phyloP scores from a whole-genome alignment of 768 basidiomycete genomes.

The Psilocybe subaeruginosa region DNA sequence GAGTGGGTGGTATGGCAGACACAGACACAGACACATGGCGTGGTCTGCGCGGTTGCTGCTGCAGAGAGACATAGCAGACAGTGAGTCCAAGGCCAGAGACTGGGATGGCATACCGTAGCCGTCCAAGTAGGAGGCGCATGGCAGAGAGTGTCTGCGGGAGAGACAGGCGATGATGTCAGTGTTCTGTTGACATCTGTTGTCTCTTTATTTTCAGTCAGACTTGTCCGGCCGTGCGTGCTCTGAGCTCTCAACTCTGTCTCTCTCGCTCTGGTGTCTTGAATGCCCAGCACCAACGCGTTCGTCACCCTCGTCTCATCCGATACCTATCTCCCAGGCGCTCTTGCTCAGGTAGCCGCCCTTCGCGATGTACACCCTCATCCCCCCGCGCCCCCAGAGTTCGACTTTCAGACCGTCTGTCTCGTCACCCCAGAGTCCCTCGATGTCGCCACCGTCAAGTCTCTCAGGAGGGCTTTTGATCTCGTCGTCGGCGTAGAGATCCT shows the following conservation, averaged over 20 bases:
- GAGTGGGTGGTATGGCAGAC: slow-evolving; percentile 21
- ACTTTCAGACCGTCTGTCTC: slow-evolving; percentile 84
- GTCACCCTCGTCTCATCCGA: slow-evolving; percentile 93
- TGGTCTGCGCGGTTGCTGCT: background rate
- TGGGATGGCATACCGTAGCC: slow-evolving; percentile 44
- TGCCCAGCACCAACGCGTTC: slow-evolving; percentile 78
- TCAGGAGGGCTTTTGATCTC: slow-evolving; percentile 79
- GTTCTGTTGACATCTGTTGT: slow-evolving; percentile 34
- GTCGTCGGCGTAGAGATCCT: slow-evolving; percentile 95
- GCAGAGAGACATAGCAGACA: background rate
- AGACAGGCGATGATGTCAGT: slow-evolving; percentile 26
- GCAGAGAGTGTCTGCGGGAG: slow-evolving; percentile 50
- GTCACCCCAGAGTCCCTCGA: slow-evolving; percentile 95
- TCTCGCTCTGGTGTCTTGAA: slow-evolving; percentile 33
- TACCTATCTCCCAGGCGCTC: slow-evolving; percentile 90
- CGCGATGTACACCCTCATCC: slow-evolving; percentile 74
- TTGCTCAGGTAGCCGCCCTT: slow-evolving; percentile 84
- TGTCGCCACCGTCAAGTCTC: slow-evolving; percentile 75
- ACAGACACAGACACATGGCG: background rate
- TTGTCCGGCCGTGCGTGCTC: slow-evolving; percentile 3
- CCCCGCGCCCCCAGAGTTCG: slow-evolving; percentile 57
- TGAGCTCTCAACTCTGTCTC: background rate
- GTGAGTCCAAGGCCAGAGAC: slow-evolving; percentile 44
- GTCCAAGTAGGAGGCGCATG: slow-evolving; percentile 42
- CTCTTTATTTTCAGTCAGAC: slow-evolving; percentile 21